A percentile compares a stretch with the other conserved stretches of the same genome.
These are phyloP conservation scores for Geotrichum aggregatum DNA, from an alignment of 1,139 yeast genomes.

Conservation along the genomic window DNA sequence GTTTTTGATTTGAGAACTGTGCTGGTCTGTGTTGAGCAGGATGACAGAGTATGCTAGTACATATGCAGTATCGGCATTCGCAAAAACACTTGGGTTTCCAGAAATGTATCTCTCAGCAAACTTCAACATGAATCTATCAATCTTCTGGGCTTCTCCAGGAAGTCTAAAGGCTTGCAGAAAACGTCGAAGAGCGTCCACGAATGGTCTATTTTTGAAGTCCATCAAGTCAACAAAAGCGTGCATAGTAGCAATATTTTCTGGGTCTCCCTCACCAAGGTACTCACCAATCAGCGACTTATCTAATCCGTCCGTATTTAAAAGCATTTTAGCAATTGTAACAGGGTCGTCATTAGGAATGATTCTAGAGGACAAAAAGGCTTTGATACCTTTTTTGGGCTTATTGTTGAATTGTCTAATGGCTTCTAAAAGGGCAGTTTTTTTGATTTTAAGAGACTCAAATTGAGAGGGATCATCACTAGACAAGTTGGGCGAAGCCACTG, in stretches of 20 bases:
- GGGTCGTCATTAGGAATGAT: conserved; percentile 64
- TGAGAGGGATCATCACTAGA: conserved; percentile 67
- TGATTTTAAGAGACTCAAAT: conserved; percentile 77
- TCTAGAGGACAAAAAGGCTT: conserved; percentile 54
- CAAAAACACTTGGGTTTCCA: conserved; percentile 79
- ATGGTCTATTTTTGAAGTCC: conserved; percentile 65
- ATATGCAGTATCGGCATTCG: conserved; percentile 93
- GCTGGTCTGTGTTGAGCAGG: conserved; percentile 90
- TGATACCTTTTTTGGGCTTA: conserved; percentile 78
- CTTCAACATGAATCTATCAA: conserved; percentile 92
- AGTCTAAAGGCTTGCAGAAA: conserved; percentile 85
- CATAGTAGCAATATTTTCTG: conserved; percentile 74
- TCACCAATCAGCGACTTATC: conserved; percentile 88
- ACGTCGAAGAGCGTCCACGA: conserved; percentile 80
- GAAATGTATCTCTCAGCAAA: conserved; percentile 89
- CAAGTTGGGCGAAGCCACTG: conserved; percentile 20
- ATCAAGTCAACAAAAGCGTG: conserved; percentile 88
- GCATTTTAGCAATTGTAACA: conserved; percentile 63
- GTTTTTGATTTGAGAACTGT: conserved; percentile 77
- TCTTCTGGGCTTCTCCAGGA: conserved; percentile 98
- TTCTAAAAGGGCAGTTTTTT: conserved; percentile 67
- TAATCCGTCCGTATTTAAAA: conserved; percentile 71
- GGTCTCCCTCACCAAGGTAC: conserved; percentile 85
- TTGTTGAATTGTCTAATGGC: conserved; percentile 77
- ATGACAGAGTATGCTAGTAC: conserved; percentile 89